phyloP scores from a whole-genome alignment of 371 early-diverging fungal genomes.

The Mucor circinelloides region DNA sequence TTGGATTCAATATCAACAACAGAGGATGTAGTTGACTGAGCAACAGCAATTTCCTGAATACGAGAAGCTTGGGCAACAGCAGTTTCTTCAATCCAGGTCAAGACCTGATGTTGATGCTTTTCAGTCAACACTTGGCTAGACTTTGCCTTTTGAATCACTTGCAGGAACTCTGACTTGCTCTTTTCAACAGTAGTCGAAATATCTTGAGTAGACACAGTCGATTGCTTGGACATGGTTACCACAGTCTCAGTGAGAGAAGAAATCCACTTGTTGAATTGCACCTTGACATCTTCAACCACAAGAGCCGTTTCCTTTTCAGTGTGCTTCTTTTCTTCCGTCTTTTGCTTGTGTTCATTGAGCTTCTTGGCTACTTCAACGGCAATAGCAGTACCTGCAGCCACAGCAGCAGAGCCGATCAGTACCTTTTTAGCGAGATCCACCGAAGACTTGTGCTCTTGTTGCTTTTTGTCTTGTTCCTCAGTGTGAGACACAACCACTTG shows the following conservation, averaged over 20 bases:
- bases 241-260: conserved; percentile 25
- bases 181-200: conserved; percentile 23
- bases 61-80: conserved; percentile 26
- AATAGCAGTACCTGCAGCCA: conserved; percentile 29
- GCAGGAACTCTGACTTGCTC: conserved; percentile 24
- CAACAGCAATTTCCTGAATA: conserved; percentile 28
- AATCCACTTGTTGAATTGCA: conserved; percentile 32
- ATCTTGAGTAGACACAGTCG: conserved; percentile 18
- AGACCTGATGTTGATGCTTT: conserved; percentile 22
- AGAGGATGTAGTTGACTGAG: not conserved
- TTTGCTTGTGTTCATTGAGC: conserved; percentile 22
- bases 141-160: conserved; percentile 29
- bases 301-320: conserved; percentile 12
- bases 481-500: conserved; percentile 4
- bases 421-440: conserved; percentile 31
- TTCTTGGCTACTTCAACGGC: conserved; percentile 32
- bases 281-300: conserved; percentile 26
- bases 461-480: conserved; percentile 3
- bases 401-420: conserved; percentile 26
- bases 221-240: conserved; percentile 16
- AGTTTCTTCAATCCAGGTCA: conserved; percentile 32
- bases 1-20: conserved; percentile 23
- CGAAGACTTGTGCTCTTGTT: conserved; percentile 17
- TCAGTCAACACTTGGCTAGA: conserved; percentile 15
- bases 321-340: conserved; percentile 14